Percentiles rank a stretch among this genome's conserved stretches.
phyloP scores from a whole-genome alignment of 75 land plant genomes.

The Picea glauca region DNA sequence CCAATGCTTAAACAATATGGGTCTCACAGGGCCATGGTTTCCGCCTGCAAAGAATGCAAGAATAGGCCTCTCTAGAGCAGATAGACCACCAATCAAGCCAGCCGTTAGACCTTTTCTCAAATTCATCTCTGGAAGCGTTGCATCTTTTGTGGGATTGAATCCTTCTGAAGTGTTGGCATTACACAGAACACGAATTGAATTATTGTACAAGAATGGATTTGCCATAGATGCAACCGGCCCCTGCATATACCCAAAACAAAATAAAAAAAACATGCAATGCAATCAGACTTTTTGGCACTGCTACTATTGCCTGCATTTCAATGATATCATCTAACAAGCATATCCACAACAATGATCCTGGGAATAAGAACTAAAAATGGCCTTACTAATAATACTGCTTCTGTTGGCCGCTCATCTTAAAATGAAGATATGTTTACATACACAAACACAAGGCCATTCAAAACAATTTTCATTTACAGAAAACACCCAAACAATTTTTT shows the following conservation, averaged over 20 bases:
- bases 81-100: constrained; percentile 38
- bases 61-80: constrained; percentile 34
- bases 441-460: too few relatives aligned
- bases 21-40: constrained; percentile 55
- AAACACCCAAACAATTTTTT: too few relatives aligned
- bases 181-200: constrained; percentile 56
- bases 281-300: too few relatives aligned
- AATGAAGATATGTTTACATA: too few relatives aligned
- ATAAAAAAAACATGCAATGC: not conserved
- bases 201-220: constrained; percentile 23
- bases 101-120: constrained; percentile 14
- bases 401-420: too few relatives aligned
- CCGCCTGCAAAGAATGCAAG: constrained; percentile 72
- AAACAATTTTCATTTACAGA: too few relatives aligned
- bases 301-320: too few relatives aligned
- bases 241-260: constrained; percentile 16
- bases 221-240: constrained; percentile 36
- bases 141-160: constrained; percentile 56
- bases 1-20: constrained; percentile 44
- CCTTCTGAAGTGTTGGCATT: constrained; percentile 79
- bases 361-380: too few relatives aligned
- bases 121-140: constrained; percentile 60
- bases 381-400: too few relatives aligned
- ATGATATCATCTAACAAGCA: too few relatives aligned
- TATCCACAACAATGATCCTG: too few relatives aligned